Base-by-base conservation (phyloP, 352 stramenopile species). In the Saprolegnia parasitica region DNA sequence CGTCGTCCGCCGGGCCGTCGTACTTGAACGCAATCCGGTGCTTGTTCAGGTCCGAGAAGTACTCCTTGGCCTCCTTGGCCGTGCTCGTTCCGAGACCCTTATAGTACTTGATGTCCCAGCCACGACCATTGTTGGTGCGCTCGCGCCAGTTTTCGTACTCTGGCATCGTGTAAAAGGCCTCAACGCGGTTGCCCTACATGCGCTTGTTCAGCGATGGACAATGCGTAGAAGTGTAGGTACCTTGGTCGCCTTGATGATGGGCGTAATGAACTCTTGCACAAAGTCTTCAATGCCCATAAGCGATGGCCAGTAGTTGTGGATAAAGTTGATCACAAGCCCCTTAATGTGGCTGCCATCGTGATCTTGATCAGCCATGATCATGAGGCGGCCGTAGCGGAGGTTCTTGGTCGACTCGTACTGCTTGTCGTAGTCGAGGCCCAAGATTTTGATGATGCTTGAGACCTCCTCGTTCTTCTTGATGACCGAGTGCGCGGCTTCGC, bases 281-380 rank as follows among this genome's bases (percentile, higher is more conserved):
- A 99, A 99, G 21, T 90, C 89, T 15, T 89, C 82, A 55, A 95
- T 74, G 65, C 98, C 81, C 40, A 99, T 80, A 67, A 99, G 77
- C 11, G 90, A 93, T 0, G 98, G 98, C 97, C 97, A 99, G 74
- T 98, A 99, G 56, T 96, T 86, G 83, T 99, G 97, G 57, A 99
- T 96, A 49, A 99, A 94, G 74, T 99, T 99, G 79, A 99, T 99
- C 42, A 98, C 74, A 26, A 99, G 78, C 1, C 96, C 98, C 78
- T 99, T 99, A 84, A 99, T 99, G 79, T 99, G 98, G 42, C 87
- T 98, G 11, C 98, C 96, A 64, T 98, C 95, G 68, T 98, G 94
- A 80, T 99, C 98, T 84, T 99, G 98, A 86, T 99, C 98, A 8
- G 98, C 98, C 98, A 99, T 99, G 73, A 99, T 97, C 78, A 99